These are phyloP conservation scores for Ogataea sp. DNA, from an alignment of 805 yeast species.

Conservation along the genomic window DNA sequence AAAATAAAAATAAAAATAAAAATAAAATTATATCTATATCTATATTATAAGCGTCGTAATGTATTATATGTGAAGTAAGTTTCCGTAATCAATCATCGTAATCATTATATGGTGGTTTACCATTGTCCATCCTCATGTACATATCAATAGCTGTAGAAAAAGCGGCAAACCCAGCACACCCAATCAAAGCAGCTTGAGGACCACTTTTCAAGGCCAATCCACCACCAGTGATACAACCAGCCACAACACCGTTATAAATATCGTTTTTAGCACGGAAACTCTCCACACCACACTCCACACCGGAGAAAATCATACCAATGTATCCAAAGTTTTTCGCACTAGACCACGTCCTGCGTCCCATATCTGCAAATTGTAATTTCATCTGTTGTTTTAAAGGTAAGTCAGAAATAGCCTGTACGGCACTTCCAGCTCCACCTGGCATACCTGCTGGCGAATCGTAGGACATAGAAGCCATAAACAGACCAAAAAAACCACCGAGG, in stretches of 20 bases:
- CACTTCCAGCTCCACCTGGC: too few relatives aligned
- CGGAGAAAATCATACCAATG: conserved; percentile 85
- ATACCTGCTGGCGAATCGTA: conserved; percentile 73
- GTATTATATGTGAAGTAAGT: too few relatives aligned
- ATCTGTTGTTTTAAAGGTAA: conserved; percentile 89
- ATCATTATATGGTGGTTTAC: conserved; percentile 80
- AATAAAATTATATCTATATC: not conserved
- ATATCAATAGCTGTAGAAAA: conserved; percentile 85
- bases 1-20: too few relatives aligned
- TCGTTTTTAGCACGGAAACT: conserved; percentile 85
- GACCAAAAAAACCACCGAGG: conserved; percentile 91
- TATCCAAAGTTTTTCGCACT: conserved; percentile 93
- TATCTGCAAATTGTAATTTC: conserved; percentile 83
- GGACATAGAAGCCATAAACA: conserved; percentile 87
- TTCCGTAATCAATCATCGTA: conserved; percentile 57
- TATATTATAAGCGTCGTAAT: not conserved
- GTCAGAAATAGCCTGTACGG: conserved; percentile 56
- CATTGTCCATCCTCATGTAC: conserved; percentile 77
- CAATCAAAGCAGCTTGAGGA: conserved; percentile 83
- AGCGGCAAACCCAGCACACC: conserved; percentile 97
- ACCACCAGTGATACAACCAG: conserved; percentile 97
- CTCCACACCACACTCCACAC: conserved; percentile 87
- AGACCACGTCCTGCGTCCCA: conserved; percentile 82
- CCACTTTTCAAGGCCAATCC: conserved; percentile 90
- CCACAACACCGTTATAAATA: conserved; percentile 81